Conservation (phyloP, 805 yeast species). For the Danielozyma ontarioensis region DNA sequence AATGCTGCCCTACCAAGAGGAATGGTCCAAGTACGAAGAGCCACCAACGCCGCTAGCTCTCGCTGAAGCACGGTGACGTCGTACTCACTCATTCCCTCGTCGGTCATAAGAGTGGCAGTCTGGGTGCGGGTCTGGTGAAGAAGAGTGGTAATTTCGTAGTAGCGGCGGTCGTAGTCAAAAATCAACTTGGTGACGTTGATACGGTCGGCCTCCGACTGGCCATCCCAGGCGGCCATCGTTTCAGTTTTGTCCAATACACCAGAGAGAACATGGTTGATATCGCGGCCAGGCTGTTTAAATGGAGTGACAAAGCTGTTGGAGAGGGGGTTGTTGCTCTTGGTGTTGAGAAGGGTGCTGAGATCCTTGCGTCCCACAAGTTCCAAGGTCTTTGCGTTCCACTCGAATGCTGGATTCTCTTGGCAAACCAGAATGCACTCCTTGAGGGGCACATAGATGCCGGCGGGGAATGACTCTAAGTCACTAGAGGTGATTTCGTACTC, state of each 20-base stretch:
- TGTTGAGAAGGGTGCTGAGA: conserved; percentile 29
- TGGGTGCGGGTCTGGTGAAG: conserved; percentile 69
- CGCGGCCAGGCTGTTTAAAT: conserved; percentile 11
- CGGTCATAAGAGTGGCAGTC: conserved; percentile 37
- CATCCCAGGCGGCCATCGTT: conserved; percentile 59
- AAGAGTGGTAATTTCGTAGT: conserved; percentile 67
- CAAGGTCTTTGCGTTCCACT: conserved; percentile 43
- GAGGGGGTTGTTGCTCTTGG: conserved; percentile 6
- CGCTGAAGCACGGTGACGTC: conserved; percentile 51
- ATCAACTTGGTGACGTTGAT: conserved; percentile 64
- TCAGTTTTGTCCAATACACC: conserved; percentile 37
- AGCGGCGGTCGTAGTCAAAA: conserved; percentile 74
- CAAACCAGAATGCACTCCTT: conserved; percentile 53
- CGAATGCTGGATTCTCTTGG: conserved; percentile 48
- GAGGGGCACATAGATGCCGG: conserved; percentile 65
- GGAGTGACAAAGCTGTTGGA: conserved; percentile 1
- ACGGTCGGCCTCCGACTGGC: conserved; percentile 64
- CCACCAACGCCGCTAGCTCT: conserved; percentile 55
- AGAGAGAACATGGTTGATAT: conserved; percentile 37
- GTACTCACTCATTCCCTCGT: conserved; percentile 46
- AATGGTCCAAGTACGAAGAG: conserved; percentile 66
- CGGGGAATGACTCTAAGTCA: conserved; percentile 65
- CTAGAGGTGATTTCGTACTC: conserved; percentile 47
- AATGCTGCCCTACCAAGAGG: conserved; percentile 79
- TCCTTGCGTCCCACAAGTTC: conserved; percentile 68